Evolutionary conservation across 331 rosid species (phyloP).

Genomic region (Malus hybrid): DNA sequence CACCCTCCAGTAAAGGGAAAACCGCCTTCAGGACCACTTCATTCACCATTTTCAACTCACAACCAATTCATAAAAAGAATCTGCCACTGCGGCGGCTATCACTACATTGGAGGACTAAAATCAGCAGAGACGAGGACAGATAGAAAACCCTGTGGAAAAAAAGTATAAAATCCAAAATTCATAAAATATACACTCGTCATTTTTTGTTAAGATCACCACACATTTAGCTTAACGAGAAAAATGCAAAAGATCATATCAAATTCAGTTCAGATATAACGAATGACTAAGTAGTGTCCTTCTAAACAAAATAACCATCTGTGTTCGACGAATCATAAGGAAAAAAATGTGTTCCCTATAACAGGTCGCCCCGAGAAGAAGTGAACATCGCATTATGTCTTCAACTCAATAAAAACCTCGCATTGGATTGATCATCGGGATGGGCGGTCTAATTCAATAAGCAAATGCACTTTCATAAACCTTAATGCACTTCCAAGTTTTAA

Average conservation of each 20-base stretch:
- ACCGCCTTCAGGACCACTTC: conserved; percentile 70
- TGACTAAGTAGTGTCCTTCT: not conserved
- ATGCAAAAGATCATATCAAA: not conserved
- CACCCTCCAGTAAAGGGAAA: conserved; percentile 71
- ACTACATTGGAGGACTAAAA: not conserved
- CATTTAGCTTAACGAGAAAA: not conserved
- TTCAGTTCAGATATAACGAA: not conserved
- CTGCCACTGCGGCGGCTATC: not conserved
- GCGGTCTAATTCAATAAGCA: not conserved
- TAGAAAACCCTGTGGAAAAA: not conserved
- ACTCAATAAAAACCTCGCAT: not conserved
- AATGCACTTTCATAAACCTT: not conserved
- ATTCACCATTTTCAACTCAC: conserved; percentile 32
- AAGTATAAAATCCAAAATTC: not conserved
- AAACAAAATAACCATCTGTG: not conserved
- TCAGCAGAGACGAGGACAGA: not conserved
- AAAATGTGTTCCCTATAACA: not conserved
- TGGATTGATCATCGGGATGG: not conserved
- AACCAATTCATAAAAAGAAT: not conserved
- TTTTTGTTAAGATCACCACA: not conserved
- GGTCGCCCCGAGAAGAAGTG: not conserved
- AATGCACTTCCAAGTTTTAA: not conserved
- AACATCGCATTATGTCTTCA: not conserved
- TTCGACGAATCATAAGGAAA: not conserved
- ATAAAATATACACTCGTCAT: not conserved